These are phyloP conservation scores for Skeletonema potamos DNA, from an alignment of 108 stramenopile species.

Conservation along the genomic window DNA sequence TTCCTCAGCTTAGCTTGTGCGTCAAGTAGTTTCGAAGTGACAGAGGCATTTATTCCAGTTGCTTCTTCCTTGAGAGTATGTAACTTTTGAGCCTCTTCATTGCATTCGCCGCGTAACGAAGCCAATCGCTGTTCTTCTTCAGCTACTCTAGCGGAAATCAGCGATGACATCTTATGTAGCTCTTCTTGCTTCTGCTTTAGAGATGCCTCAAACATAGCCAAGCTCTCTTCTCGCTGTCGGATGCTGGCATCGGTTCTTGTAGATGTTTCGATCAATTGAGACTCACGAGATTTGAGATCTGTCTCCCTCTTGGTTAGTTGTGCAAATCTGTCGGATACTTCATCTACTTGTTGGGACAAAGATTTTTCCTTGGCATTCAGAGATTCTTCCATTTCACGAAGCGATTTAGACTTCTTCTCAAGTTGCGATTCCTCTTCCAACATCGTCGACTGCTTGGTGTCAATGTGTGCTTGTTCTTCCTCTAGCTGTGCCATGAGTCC, in stretches of 20 bases:
- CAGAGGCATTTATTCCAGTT: constrained; percentile 10
- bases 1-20: constrained; percentile 14
- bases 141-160: constrained; percentile 13
- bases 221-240: constrained; percentile 1
- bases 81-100: constrained; percentile 20
- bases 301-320: constrained; percentile 3
- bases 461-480: constrained; percentile 18
- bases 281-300: not conserved
- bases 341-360: not conserved
- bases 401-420: constrained; percentile 9
- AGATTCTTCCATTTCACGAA: constrained; percentile 19
- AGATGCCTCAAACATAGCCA: not conserved
- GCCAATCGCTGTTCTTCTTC: constrained; percentile 24
- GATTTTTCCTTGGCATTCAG: constrained; percentile 10
- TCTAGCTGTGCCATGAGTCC: constrained; percentile 31
- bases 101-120: constrained; percentile 14
- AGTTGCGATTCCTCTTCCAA: constrained; percentile 21
- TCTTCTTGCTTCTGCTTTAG: constrained; percentile 9
- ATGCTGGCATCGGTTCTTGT: not conserved
- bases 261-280: not conserved
- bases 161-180: constrained; percentile 9
- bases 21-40: constrained; percentile 17
- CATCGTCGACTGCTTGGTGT: constrained; percentile 12
- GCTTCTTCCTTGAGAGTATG: constrained; percentile 29
- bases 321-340: constrained; percentile 2